Conservation (phyloP, 371 early-diverging fungal genomes). For the Lichtheimia corymbifera region DNA sequence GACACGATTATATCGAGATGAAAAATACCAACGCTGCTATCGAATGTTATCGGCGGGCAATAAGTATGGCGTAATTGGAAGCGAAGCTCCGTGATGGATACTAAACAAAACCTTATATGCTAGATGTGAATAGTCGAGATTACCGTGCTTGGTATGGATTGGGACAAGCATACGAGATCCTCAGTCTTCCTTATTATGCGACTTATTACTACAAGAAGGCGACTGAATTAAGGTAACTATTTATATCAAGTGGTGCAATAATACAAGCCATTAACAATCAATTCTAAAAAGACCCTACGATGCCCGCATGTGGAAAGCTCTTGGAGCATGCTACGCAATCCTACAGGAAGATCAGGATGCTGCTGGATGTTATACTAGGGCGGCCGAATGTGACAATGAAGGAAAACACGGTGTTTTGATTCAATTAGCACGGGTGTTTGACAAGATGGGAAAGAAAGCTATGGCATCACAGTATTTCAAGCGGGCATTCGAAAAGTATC, state of each 20-base stretch:
- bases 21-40: slow-evolving; percentile 89
- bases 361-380: slow-evolving; percentile 69
- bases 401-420: slow-evolving; percentile 48
- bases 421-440: slow-evolving; percentile 60
- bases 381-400: slow-evolving; percentile 56
- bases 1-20: slow-evolving; percentile 94
- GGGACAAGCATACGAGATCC: slow-evolving; percentile 88
- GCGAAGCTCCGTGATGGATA: not conserved
- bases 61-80: slow-evolving; percentile 47
- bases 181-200: slow-evolving; percentile 81
- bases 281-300: slow-evolving; percentile 64
- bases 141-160: slow-evolving; percentile 94
- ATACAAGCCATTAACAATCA: slow-evolving; percentile 1
- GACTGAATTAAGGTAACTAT: slow-evolving; percentile 57
- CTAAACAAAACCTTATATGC: not conserved
- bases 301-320: slow-evolving; percentile 77
- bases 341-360: slow-evolving; percentile 56
- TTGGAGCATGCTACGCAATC: slow-evolving; percentile 70
- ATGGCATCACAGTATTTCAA: slow-evolving; percentile 65
- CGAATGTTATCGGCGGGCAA: slow-evolving; percentile 85
- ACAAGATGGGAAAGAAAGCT: slow-evolving; percentile 47
- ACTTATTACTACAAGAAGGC: slow-evolving; percentile 86
- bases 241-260: not conserved
- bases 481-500: slow-evolving; percentile 44
- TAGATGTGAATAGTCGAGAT: slow-evolving; percentile 81